These are phyloP conservation scores for Rhodotorula taiwanensis DNA, from an alignment of 768 basidiomycete genomes.

Conservation along the genomic window DNA sequence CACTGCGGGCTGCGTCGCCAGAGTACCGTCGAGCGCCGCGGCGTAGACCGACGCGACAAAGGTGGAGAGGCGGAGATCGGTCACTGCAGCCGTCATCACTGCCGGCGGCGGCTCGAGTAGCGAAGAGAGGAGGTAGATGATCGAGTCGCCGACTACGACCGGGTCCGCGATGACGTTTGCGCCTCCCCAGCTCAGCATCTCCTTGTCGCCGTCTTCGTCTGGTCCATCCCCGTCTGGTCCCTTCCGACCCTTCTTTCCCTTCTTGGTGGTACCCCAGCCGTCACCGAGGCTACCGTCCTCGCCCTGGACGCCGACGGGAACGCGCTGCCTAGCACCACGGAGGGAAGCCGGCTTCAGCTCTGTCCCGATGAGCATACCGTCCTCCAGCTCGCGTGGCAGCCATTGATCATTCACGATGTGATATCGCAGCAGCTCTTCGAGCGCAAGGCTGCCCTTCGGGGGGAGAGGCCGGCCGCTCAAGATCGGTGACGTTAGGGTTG, in stretches of 20 bases:
- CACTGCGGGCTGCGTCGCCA: conserved; percentile 59
- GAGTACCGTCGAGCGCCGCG: conserved; percentile 64
- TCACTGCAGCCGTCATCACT: conserved; percentile 66
- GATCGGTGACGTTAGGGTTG: background rate
- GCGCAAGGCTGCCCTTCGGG: conserved; percentile 58
- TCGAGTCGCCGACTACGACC: conserved; percentile 68
- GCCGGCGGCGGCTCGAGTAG: conserved; percentile 76
- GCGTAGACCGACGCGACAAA: conserved; percentile 88
- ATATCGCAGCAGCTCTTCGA: conserved; percentile 70
- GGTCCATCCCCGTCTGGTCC: conserved; percentile 29
- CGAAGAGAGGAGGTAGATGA: conserved; percentile 83
- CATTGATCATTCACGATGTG: conserved; percentile 85
- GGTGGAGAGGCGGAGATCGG: conserved; percentile 69
- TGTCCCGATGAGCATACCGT: conserved; percentile 59
- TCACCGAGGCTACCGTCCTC: conserved; percentile 44
- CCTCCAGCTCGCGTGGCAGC: conserved; percentile 60
- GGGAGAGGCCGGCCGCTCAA: conserved; percentile 49
- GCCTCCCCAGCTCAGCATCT: conserved; percentile 69
- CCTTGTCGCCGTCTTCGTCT: conserved; percentile 43
- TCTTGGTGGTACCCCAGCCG: conserved; percentile 40
- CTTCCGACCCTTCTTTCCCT: conserved; percentile 13
- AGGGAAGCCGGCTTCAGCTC: conserved; percentile 37
- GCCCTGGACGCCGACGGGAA: conserved; percentile 43
- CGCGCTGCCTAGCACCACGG: conserved; percentile 48
- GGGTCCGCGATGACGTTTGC: conserved; percentile 70